Evolutionary conservation across 352 stramenopile species (phyloP), one percentile per base, ranked within the genome.

Genomic region (Globisporangium carolinianum): DNA sequence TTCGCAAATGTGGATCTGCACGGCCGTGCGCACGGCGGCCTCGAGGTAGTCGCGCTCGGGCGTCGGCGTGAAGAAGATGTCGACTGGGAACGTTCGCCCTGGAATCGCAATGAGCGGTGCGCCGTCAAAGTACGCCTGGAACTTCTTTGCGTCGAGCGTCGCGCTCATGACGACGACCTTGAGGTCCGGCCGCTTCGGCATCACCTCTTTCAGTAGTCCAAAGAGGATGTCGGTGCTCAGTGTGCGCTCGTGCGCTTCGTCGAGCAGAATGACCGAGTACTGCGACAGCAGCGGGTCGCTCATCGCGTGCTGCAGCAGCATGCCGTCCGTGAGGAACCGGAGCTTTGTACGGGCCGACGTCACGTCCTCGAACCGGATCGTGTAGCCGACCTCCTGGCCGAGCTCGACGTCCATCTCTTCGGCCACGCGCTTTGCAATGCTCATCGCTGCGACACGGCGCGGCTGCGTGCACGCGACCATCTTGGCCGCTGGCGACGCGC

Each of bases 151-250:
- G 69, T 99, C 97, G 18, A 99, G 71, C 35, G 97, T 99, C 6
- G 97, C 97, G 77, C 80, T 97, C 94, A 99, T 99, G 51, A 99
- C 95, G 3, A 99, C 92, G 35, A 99, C 80, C 71, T 99, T 98
- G 39, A 99, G 83, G 67, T 99, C 96, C 15, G 72, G 81, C 2
- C 97, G 83, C 61, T 97, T 92, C 8, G 79, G 83, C 55, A 98
- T 78, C 42, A 99, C 73, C 57, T 99, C 96, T 79, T 99, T 98
- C 14, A 99, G 73, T 12, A 99, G 67, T 41, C 96, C 97, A 73
- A 99, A 98, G 11, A 99, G 73, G 39, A 99, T 95, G 66, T 99
- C 97, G 4, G 97, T 99, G 18, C 86, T 91, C 37, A 99, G 72
- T 14, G 96, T 99, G 12, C 97, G 81, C 72, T 99, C 97, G 74